These are phyloP conservation scores for Spatholobus suberectus DNA, from an alignment of 306 rosid genomes.

Conservation along the genomic window DNA sequence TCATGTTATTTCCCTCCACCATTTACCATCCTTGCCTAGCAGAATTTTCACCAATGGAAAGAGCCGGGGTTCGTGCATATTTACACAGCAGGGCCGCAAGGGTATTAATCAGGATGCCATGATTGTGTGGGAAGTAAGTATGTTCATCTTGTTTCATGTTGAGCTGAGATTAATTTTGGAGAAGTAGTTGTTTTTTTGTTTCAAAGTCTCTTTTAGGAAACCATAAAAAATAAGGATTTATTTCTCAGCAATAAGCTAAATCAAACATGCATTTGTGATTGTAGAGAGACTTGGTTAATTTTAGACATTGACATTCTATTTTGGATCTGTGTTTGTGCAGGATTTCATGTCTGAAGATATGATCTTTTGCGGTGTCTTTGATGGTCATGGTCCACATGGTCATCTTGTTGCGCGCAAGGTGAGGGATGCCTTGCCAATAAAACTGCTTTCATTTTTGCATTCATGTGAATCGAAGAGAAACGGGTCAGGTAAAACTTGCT, in stretches of 20 bases:
- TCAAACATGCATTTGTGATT: slow-evolving; percentile 4
- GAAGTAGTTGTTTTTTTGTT: neutral
- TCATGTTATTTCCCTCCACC: slow-evolving; percentile 64
- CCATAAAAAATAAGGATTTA: neutral
- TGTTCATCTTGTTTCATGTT: neutral
- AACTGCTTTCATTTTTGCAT: slow-evolving; percentile 82
- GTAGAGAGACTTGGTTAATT: neutral
- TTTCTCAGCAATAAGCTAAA: neutral
- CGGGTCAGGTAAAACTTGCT: slow-evolving; percentile 66
- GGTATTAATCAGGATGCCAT: slow-evolving; percentile 99
- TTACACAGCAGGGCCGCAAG: slow-evolving; percentile 98
- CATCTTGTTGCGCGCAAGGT: slow-evolving; percentile 97
- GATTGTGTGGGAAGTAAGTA: slow-evolving; percentile 99
- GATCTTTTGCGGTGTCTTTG: slow-evolving; percentile 91
- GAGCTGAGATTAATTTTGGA: neutral
- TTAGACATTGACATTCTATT: slow-evolving; percentile 35
- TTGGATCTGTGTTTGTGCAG: slow-evolving; percentile 53
- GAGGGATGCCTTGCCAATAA: slow-evolving; percentile 85
- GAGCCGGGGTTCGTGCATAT: slow-evolving; percentile 80
- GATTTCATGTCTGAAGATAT: slow-evolving; percentile 91
- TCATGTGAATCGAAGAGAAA: slow-evolving; percentile 71
- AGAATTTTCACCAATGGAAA: slow-evolving; percentile 83
- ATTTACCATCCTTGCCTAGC: slow-evolving; percentile 74
- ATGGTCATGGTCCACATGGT: slow-evolving; percentile 98
- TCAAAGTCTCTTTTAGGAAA: neutral